Evolutionary conservation across 129 eudicot genomes (phyloP).

Genomic region (Artemisia annua): DNA sequence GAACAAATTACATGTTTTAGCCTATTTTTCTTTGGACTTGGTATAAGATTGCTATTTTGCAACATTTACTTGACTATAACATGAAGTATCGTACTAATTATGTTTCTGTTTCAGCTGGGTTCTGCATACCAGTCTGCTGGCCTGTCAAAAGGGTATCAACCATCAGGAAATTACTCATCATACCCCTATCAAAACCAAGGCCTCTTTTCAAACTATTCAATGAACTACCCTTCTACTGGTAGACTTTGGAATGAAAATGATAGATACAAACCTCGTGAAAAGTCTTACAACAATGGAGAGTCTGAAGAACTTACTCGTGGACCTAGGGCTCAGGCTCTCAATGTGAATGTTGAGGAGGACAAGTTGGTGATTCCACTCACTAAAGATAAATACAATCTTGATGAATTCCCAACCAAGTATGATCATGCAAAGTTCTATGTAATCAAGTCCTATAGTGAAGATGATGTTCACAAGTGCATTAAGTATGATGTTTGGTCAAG

Average conservation of each 20-base stretch:
- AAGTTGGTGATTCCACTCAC: conserved; percentile 24
- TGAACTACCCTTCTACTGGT: conserved; percentile 46
- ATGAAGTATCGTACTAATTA: background rate
- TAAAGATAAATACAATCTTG: conserved; percentile 55
- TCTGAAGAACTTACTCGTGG: conserved; percentile 78
- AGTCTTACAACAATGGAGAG: conserved; percentile 49
- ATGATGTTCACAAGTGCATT: conserved; percentile 79
- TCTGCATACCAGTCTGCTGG: conserved; percentile 54
- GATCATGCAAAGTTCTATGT: conserved; percentile 75
- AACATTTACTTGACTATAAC: background rate
- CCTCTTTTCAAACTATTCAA: conserved; percentile 37
- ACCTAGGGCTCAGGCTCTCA: conserved; percentile 57
- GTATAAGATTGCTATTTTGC: too few species aligned
- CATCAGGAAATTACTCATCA: conserved; percentile 46
- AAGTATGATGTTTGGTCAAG: conserved; percentile 95
- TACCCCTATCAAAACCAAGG: conserved; percentile 50
- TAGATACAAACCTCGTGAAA: conserved; percentile 46
- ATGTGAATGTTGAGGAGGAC: conserved; percentile 38
- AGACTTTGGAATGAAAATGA: conserved; percentile 61
- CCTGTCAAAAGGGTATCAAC: conserved; percentile 38
- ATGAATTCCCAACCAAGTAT: conserved; percentile 52
- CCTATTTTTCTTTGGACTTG: too few species aligned
- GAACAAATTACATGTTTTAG: too few species aligned
- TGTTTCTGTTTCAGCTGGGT: conserved; percentile 41
- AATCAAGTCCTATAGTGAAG: conserved; percentile 91